Percentiles rank a stretch among this genome's conserved stretches.
Evolutionary conservation across 192 early-diverging fungal genomes (phyloP).

Genomic region (Spizellomyces punctatus): DNA sequence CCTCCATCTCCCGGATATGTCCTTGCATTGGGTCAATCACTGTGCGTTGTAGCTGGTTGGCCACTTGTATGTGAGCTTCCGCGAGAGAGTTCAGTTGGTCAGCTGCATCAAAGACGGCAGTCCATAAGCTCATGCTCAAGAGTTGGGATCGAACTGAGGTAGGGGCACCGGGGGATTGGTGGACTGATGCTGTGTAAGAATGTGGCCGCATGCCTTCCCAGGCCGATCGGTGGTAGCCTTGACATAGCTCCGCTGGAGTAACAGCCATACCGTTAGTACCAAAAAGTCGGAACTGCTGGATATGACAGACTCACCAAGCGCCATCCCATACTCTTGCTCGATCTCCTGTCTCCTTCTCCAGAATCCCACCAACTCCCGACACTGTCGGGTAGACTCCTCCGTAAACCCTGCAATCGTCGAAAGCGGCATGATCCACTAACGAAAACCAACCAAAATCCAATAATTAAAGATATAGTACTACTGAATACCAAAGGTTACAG

Average conservation of each 20-base stretch:
- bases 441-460: no score
- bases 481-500: no score
- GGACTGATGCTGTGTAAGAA: neutral
- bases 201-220: constrained; percentile 23
- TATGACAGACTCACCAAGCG: constrained; percentile 36
- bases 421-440: constrained; percentile 5
- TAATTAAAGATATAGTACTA: no score
- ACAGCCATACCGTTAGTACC: neutral
- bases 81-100: constrained; percentile 15
- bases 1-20: constrained; percentile 26
- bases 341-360: constrained; percentile 39
- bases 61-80: constrained; percentile 23
- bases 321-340: constrained; percentile 43
- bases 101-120: constrained; percentile 13
- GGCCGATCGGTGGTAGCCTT: constrained; percentile 14
- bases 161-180: neutral
- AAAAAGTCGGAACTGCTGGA: neutral
- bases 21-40: constrained; percentile 27
- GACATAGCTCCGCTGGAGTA: constrained; percentile 23
- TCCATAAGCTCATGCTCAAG: constrained; percentile 21
- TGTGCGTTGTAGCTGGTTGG: constrained; percentile 12
- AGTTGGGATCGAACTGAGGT: constrained; percentile 4
- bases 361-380: constrained; percentile 45
- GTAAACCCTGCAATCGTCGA: constrained; percentile 25
- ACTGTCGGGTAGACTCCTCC: constrained; percentile 45